phyloP scores from a whole-genome alignment of 75 land plant species.

The Gnetum montanum region DNA sequence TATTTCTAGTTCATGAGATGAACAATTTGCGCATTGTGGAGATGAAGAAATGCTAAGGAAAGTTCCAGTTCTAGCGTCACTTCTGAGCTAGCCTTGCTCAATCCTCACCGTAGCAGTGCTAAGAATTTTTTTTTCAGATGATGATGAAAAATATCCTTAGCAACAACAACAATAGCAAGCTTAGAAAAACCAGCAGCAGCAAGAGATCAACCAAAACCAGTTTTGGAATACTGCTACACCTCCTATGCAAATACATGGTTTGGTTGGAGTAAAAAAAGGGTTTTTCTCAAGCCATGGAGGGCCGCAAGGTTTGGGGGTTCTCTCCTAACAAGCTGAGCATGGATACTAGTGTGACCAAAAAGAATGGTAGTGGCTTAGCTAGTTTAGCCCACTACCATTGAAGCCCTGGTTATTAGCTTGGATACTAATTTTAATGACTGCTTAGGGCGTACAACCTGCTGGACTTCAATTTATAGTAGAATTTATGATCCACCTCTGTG shows the following conservation, averaged over 20 bases:
- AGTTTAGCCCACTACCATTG: too few relatives aligned
- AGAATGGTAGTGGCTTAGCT: too few relatives aligned
- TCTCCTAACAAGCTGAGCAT: conserved; percentile 12
- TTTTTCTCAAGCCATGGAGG: conserved; percentile 49
- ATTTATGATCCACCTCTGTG: too few relatives aligned
- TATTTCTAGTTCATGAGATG: conserved; percentile 34
- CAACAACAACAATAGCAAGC: background rate
- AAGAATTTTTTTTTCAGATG: conserved; percentile 25
- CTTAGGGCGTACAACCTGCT: too few relatives aligned
- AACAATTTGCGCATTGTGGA: background rate
- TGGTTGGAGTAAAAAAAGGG: conserved; percentile 31
- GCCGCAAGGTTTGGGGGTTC: conserved; percentile 21
- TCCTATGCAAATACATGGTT: background rate
- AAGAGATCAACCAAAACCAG: background rate
- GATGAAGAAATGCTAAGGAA: background rate
- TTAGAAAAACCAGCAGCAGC: background rate
- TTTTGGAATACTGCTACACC: conserved; percentile 21
- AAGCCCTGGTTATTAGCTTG: too few relatives aligned
- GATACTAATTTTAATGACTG: too few relatives aligned
- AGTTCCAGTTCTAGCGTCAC: background rate
- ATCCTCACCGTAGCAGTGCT: conserved; percentile 21
- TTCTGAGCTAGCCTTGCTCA: conserved; percentile 16
- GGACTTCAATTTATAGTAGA: too few relatives aligned
- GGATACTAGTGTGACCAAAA: background rate
- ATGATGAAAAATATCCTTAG: conserved; percentile 16